These are phyloP conservation scores for Vigna hirtella DNA, from an alignment of 306 rosid species.

Conservation along the genomic window DNA sequence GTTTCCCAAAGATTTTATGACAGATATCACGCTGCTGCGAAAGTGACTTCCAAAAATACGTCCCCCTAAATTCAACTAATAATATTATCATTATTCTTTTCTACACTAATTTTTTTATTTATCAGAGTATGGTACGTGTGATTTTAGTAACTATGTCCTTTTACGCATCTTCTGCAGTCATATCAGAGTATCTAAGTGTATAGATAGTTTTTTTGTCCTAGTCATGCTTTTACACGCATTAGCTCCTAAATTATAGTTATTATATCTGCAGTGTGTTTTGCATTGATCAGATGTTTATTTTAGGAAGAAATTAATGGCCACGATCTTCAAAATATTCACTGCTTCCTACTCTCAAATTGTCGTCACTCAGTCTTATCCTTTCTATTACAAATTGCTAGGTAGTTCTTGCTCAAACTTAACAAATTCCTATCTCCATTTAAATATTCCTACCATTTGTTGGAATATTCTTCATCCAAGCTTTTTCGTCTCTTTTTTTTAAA, in stretches of 20 bases:
- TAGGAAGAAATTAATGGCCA: neutral
- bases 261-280: neutral
- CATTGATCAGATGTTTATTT: conserved; percentile 23
- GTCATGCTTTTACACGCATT: conserved; percentile 33
- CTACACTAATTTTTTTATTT: neutral
- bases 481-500: neutral
- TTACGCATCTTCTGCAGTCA: neutral
- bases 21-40: conserved; percentile 36
- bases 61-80: neutral
- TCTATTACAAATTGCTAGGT: neutral
- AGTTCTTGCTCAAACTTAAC: neutral
- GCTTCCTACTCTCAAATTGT: neutral
- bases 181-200: neutral
- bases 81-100: too few species aligned
- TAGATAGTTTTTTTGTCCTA: neutral
- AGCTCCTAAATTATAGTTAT: neutral
- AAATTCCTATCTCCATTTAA: conserved; percentile 13
- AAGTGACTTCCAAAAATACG: conserved; percentile 15
- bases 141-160: conserved; percentile 1
- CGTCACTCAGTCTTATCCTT: conserved; percentile 8
- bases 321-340: conserved; percentile 21
- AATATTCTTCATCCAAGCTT: conserved; percentile 25
- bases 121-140: neutral
- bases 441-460: conserved; percentile 19
- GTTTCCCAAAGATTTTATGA: conserved; percentile 45